Percentiles rank a stretch among this genome's conserved stretches.
These are phyloP conservation scores for Scopulariopsis brevicaulis DNA, from an alignment of 2,329 filamentous ascomycete species.

Conservation along the genomic window DNA sequence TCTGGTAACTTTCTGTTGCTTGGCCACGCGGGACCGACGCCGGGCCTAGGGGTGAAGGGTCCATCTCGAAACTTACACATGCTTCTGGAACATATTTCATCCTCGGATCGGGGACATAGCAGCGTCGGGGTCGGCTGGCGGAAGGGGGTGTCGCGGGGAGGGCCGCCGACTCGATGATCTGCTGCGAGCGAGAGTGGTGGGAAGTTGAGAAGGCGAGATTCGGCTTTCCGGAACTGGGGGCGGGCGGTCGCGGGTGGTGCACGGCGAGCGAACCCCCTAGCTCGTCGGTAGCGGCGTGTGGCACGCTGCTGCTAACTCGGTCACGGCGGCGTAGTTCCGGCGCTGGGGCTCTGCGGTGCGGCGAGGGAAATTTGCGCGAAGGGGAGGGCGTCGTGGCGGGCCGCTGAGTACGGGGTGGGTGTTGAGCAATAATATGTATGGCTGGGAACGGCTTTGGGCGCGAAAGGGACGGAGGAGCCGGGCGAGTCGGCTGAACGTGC, in stretches of 20 bases:
- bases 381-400: neutral
- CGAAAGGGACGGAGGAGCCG: neutral
- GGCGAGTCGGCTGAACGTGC: neutral
- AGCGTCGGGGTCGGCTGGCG: neutral
- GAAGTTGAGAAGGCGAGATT: neutral
- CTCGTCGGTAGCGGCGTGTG: neutral
- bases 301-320: neutral
- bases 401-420: neutral
- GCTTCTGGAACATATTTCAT: slow-evolving; percentile 6
- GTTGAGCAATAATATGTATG: neutral
- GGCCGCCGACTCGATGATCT: neutral
- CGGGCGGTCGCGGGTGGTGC: neutral
- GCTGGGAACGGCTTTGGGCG: neutral
- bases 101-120: slow-evolving; percentile 3
- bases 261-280: neutral
- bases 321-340: neutral
- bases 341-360: neutral
- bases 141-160: neutral
- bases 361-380: neutral
- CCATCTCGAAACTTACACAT: slow-evolving; percentile 1
- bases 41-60: neutral
- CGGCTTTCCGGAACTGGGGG: neutral
- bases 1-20: neutral
- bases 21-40: neutral
- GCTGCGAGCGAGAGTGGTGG: neutral